Conservation (phyloP, 1,284 basidiomycete species). For the Dichomitus squalens region DNA sequence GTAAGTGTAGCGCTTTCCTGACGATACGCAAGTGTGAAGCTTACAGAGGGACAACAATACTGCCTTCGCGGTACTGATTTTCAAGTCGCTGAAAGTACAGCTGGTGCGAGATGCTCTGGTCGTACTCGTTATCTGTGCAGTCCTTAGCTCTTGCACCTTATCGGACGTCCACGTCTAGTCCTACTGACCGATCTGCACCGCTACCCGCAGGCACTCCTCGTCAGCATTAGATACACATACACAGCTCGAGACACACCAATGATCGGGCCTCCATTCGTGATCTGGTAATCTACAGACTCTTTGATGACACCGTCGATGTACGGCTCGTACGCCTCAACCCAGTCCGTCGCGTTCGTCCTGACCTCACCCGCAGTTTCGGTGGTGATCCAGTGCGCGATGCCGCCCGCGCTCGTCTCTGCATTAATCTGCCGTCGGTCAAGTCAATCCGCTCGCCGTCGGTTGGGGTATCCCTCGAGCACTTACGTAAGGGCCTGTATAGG, state of each 20-base stretch:
- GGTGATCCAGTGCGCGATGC: constrained; percentile 79
- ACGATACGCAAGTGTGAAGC: background rate
- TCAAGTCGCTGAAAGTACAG: constrained; percentile 68
- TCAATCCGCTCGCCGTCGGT: background rate
- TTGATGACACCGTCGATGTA: constrained; percentile 70
- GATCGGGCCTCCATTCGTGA: constrained; percentile 70
- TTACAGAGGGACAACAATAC: constrained; percentile 66
- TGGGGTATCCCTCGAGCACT: background rate
- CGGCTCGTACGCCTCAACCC: constrained; percentile 66
- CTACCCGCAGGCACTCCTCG: constrained; percentile 32
- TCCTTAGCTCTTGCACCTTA: background rate
- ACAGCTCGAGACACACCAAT: constrained; percentile 55
- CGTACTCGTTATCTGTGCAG: constrained; percentile 74
- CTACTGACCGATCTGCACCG: constrained; percentile 65
- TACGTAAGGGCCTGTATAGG: constrained; percentile 12
- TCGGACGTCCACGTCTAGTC: constrained; percentile 5
- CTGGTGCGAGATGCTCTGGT: constrained; percentile 40
- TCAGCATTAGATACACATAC: background rate
- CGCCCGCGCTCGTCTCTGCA: constrained; percentile 80
- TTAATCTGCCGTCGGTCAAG: constrained; percentile 57
- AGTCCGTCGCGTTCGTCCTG: constrained; percentile 72
- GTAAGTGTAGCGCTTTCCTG: too few relatives aligned
- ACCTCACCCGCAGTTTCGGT: constrained; percentile 65
- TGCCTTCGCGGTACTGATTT: constrained; percentile 53
- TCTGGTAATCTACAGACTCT: constrained; percentile 65